Evolutionary conservation across 2,329 filamentous ascomycete genomes (phyloP), one percentile per base, ranked within the genome.

Genomic region (Aspergillus awamori): DNA sequence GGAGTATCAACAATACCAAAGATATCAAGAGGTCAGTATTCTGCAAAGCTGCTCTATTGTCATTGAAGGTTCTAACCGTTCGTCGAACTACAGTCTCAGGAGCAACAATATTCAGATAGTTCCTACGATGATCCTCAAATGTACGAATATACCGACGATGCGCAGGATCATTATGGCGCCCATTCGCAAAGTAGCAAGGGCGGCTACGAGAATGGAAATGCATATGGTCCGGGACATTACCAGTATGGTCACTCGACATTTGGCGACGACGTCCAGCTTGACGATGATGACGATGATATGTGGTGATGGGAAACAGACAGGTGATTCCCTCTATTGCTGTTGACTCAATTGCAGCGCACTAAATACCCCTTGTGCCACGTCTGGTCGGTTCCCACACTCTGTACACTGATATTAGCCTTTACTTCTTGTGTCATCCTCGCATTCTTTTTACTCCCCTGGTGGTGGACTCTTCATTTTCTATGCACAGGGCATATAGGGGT

Each of bases 71-170:
- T 39, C 22, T 51, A 39, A 54, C 15, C 4, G 13, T 47, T 11
- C 17, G 20, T 13, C 49, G 20, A 24, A 33, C 62, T 13, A 4
- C 33, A 74, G 63, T 63, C 69, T 38, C 66, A 74, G 63, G 63
- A 67, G 33, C 61, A 70, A 39, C 74, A 78, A 55, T 76, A 78
- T 53, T 71, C 69, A 47, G 79, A 82, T 58, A 76, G 72, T 60
- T 74, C 76, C 48, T 77, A 82, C 57, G 81, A 83, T 58, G 81
- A 85, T 62, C 77, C 80, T 57, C 79, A 82, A 63, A 81, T 80
- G 69, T 84, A 83, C 67, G 81, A 82, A 63, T 81, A 83, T 68
- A 80, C 82, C 47, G 76, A 80, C 63, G 77, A 79, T 65, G 70
- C 70, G 47, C 72, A 73, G 55, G 74, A 75, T 66, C 70, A 68